Base-by-base conservation (phyloP, 2,329 filamentous ascomycete genomes). In the Zasmidium cellare region DNA sequence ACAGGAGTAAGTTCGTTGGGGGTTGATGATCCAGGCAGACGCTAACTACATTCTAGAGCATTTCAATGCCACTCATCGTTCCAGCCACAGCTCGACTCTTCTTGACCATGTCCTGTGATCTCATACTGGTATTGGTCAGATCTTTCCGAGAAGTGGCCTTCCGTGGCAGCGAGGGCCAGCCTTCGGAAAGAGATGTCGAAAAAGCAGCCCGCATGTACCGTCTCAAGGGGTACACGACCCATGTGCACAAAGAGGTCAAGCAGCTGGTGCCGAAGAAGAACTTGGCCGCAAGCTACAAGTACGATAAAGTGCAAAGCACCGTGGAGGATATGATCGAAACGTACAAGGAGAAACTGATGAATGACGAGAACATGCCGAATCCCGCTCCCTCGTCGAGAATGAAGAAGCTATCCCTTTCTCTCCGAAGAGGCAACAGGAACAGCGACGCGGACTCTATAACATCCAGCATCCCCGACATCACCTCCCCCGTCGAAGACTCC, bases 11-110 rank as follows among this genome's bases (percentile, higher is more conserved):
- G 57, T 14, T 68, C 25, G 57, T 64, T 51, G 52, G 61, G n/a
- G 47, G 49, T 65, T 51, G 12, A 60, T 46, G 23, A 12, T 11
- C 12, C 12, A 22, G 23, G 12, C n/a, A 18, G 14, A 46, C 45
- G 23, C 18, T 22, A 12, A 22, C 45, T 12, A 12, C 5, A 12
- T 22, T 5, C 19, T 19, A 22, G 18, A 19, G 19, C 19, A 46
- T 23, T 22, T 22, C 45, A 11, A 18, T 25, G 16, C 25, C 22
- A 14, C 22, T 25, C 11, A 28, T 71, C 11, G 67, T 69, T 0
- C 71, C 71, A n/a, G 62, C 69, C 9, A 71, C 70, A 16, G 68
- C 69, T 38, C 59, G 70, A 25, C 65, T 73, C 51, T 62, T 73
- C 57, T 65, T 73, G 44, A 70, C 70, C 48, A 71, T 70, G 63